Base-by-base conservation (phyloP, 495 filamentous ascomycete species). In the Hypoxylon trugodes region DNA sequence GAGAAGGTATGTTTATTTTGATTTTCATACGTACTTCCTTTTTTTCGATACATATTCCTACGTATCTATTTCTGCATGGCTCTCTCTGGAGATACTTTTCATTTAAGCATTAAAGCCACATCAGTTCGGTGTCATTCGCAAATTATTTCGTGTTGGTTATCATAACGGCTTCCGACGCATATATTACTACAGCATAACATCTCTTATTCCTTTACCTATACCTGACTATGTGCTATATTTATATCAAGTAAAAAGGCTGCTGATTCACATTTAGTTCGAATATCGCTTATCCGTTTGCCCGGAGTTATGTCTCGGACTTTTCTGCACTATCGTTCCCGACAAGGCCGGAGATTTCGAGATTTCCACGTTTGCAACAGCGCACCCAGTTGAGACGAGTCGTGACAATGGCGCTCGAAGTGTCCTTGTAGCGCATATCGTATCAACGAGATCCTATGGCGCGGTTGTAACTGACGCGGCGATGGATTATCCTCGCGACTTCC, bases 251-350 rank as follows among this genome's bases (percentile, higher is more conserved):
- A 8, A 13, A 19, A 32, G 33, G 21, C 53, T 19, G 15, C 54
- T 62, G 45, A 66, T 32, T 32, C 21, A 3, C 41, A 18, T 2
- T 15, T 30, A 97, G 94, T 89, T 96, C 65, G 76, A 82, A 21
- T 96, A 97, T 71, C 90, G 93, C 48, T 86, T 98, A 12, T 84
- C 81, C 12, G 80, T 79, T 64, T 94, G 90, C 69, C 86, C 89
- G n/a, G 89, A 93, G 65, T 83, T 97, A 33, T 88, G 83, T 69
- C 74, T 95, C 35, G 94, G 94, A 25, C 77, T 98, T 55, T 96
- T 89, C 76, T 89, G 84, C 59, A 88, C 80, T 37, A 79, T 86
- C 24, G 69, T 82, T 50, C 76, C 70, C 30, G 65, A 79, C 22
- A 75, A 79, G 33, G 73, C 77, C 61, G 65, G 70, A 65, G 77